These are phyloP conservation scores for Lactarius trivialis DNA, from an alignment of 768 basidiomycete species.

Conservation along the genomic window DNA sequence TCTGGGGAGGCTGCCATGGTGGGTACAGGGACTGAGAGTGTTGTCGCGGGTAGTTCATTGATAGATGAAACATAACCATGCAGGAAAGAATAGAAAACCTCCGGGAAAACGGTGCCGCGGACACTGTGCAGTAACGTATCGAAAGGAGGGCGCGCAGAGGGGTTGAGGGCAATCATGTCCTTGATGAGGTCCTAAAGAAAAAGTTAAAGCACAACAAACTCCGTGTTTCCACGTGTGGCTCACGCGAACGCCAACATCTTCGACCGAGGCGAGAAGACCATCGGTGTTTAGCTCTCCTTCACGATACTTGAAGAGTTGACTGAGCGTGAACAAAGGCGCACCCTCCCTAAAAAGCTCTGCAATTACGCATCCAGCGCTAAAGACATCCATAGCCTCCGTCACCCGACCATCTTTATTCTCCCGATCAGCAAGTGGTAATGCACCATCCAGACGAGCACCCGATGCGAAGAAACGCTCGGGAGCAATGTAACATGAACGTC, in stretches of 20 bases:
- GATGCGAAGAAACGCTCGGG: constrained; percentile 92
- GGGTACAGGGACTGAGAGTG: constrained; percentile 32
- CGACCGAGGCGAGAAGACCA: constrained; percentile 60
- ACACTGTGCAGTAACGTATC: constrained; percentile 68
- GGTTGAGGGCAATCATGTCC: constrained; percentile 84
- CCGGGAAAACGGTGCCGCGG: constrained; percentile 78
- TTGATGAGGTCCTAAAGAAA: constrained; percentile 66
- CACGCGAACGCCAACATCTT: constrained; percentile 78
- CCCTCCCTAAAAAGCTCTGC: constrained; percentile 96
- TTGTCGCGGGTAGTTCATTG: constrained; percentile 53
- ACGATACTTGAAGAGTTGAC: constrained; percentile 91
- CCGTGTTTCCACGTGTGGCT: constrained; percentile 28
- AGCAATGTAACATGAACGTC: constrained; percentile 92
- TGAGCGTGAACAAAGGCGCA: constrained; percentile 84
- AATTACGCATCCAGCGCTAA: constrained; percentile 90
- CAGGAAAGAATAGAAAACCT: constrained; percentile 91
- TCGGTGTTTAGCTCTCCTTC: constrained; percentile 80
- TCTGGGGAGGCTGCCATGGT: constrained; percentile 1
- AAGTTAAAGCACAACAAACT: constrained; percentile 7
- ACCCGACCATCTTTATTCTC: constrained; percentile 73
- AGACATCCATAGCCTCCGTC: constrained; percentile 96
- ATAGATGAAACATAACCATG: constrained; percentile 82
- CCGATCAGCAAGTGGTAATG: constrained; percentile 36
- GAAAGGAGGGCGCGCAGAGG: constrained; percentile 71
- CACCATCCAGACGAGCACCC: constrained; percentile 44